phyloP scores from a whole-genome alignment of 164 flowering plant genomes.

The Euptelea pleiosperma region DNA sequence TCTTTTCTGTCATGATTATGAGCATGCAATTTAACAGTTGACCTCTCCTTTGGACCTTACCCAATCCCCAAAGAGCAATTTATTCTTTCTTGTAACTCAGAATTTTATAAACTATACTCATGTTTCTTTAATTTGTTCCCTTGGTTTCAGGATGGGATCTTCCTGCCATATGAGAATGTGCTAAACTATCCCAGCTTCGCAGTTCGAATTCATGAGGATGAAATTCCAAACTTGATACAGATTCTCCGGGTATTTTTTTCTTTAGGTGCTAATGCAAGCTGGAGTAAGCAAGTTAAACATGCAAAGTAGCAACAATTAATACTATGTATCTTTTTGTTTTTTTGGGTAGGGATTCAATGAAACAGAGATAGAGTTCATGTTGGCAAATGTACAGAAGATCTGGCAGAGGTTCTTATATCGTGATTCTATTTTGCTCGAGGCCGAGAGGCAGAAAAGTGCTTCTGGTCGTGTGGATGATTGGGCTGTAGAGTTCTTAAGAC shows the following conservation, averaged over 20 bases:
- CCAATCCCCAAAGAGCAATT: no score
- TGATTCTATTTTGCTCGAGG: constrained; percentile 84
- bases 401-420: constrained; percentile 93
- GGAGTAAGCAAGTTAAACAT: neutral
- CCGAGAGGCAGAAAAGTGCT: constrained; percentile 64
- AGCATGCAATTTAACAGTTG: no score
- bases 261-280: neutral
- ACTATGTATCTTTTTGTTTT: neutral
- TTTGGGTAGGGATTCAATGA: constrained; percentile 60
- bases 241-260: constrained; percentile 67
- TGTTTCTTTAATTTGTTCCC: neutral
- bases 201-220: constrained; percentile 82
- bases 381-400: constrained; percentile 71
- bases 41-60: no score
- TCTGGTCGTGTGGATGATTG: constrained; percentile 61
- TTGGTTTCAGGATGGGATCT: constrained; percentile 80
- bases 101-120: neutral
- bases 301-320: neutral
- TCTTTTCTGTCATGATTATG: no score
- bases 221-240: constrained; percentile 72
- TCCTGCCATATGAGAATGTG: constrained; percentile 86
- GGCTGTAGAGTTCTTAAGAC: constrained; percentile 54
- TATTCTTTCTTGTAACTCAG: no score
- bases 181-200: constrained; percentile 91
- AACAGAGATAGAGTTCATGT: constrained; percentile 68